Base-by-base conservation (phyloP, 2,329 filamentous ascomycete species). In the Blumeria hordei region DNA sequence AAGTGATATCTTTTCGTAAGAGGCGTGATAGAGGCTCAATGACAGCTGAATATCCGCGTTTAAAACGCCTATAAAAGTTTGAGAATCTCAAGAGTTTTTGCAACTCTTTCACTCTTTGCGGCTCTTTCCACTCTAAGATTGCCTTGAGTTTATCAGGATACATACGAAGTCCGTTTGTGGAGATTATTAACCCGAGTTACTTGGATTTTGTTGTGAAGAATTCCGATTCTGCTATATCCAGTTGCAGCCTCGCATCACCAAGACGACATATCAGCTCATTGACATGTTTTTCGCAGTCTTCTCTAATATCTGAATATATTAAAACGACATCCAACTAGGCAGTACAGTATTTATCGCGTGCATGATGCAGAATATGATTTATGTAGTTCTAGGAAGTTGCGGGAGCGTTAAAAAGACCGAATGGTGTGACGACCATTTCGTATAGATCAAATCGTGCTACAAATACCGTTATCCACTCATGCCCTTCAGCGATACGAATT, bases 261-360 rank as follows among this genome's bases (percentile, higher is more conserved):
- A 57, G 55, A 12, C 41, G 12, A 35, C 41, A 1, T 36, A 57
- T 11, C 3, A 57, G 33, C 18, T 55, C 53, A 32, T 55, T 4
- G 3, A 57, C 14, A 49, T 57, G 16, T 41, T 52, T 28, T 6
- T 10, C 11, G 50, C 55, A 35, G 1, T 55, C 34, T 21, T 34
- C 12, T 6, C 10, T 14, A 14, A 33, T 52, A 11, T 55, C 18
- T 12, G 32, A 57, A 16, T n/a, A 55, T 21, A 57, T 57, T 14
- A 54, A 50, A 18, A 57, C 55, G 37, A 54, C 35, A 52, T 56
- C n/a, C 10, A 57, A 52, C 16, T 57, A 57, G 9, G 28, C 43
- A 3, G 45, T 50, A 18, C 18, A 53, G 49, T 47, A 53, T 16
- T 39, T 8, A 41, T 57, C 21, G 12, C 55, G 43, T 10, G 39